A percentile compares a stretch with the other conserved stretches of the same genome.
These are phyloP conservation scores for Eremothecium sinecaudum DNA, from an alignment of 1,139 yeast species.

Conservation along the genomic window DNA sequence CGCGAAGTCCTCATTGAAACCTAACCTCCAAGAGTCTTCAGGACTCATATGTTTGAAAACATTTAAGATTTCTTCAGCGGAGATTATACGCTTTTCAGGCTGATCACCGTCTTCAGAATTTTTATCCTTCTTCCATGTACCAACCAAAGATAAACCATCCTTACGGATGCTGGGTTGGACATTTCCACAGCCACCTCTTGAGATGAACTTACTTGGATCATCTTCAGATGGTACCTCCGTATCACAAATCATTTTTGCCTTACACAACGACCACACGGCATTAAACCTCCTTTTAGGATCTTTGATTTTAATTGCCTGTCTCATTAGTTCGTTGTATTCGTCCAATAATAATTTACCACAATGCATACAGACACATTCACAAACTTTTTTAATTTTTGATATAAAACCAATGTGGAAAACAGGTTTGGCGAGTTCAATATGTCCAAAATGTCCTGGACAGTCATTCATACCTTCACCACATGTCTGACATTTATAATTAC, in stretches of 20 bases:
- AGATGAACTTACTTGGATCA: conserved; percentile 41
- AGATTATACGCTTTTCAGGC: conserved; percentile 83
- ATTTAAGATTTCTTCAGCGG: conserved; percentile 81
- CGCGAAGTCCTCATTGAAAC: conserved; percentile 91
- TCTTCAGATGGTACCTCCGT: conserved; percentile 70
- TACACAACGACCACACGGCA: conserved; percentile 91
- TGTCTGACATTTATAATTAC: conserved; percentile 95
- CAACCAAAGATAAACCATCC: conserved; percentile 92
- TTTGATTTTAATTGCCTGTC: conserved; percentile 78
- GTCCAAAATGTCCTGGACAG: conserved; percentile 99
- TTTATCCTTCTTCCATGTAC: conserved; percentile 92
- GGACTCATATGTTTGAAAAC: conserved; percentile 86
- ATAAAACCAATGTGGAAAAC: conserved; percentile 96
- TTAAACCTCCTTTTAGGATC: conserved; percentile 94
- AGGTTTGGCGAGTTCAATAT: conserved; percentile 94
- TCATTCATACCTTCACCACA: conserved; percentile 99
- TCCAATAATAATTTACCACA: conserved; percentile 91
- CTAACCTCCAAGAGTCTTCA: conserved; percentile 72
- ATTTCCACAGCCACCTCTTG: conserved; percentile 98
- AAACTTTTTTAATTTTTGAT: conserved; percentile 85
- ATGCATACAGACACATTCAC: conserved; percentile 97
- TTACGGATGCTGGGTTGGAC: conserved; percentile 92
- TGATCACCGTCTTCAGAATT: conserved; percentile 64
- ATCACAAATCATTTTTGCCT: conserved; percentile 91
- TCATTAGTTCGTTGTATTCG: conserved; percentile 77